Base-by-base conservation (phyloP, 495 filamentous ascomycete genomes). In the Aspergillus biplanus region DNA sequence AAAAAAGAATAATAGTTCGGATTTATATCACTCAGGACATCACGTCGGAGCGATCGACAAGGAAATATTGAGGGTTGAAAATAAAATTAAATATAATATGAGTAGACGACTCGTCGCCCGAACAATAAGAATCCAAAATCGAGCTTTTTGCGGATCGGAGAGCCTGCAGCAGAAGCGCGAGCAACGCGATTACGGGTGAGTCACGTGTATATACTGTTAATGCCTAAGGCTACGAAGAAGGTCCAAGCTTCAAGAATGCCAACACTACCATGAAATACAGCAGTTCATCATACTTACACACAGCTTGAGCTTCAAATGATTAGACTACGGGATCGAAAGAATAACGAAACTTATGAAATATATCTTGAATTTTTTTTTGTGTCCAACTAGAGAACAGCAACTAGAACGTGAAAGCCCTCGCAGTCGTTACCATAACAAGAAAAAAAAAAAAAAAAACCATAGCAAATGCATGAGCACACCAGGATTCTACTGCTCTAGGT, bases 401-500 rank as follows among this genome's bases (percentile, higher is more conserved):
- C 59, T 67, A 70, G 42, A 68, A 69, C 68, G 54, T 58, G 58
- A 69, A 69, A 69, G 54, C 42, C 62, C 61, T 66, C 65, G 49
- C 58, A 66, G 66, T 70, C 70, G 60, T 73, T 61, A 73, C 69
- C 70, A 56, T 73, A 70, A 70, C 61, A 72, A 61, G 65, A 65
- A 65, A 63, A 69, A 68, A 67, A 70, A 67, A 54, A 47, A 57
- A 52, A 44, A 59, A 68, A 70, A 65, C 61, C 68, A 69, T 63
- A 63, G 62, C 62, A 69, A 68, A 73, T 71, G 69, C 67, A 58
- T 61, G 47, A 65, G 62, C 63, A 68, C 61, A 64, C 66, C 66
- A 63, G 61, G 66, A 62, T 66, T 73, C 70, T 73, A 72, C 67
- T 72, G 64, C 65, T 69, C 67, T 72, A 72, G 67, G 66, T 69